Percentiles rank a stretch among this genome's conserved stretches.
Evolutionary conservation across 169 alveolate species (phyloP).

Genomic region (Blepharisma undulans): DNA sequence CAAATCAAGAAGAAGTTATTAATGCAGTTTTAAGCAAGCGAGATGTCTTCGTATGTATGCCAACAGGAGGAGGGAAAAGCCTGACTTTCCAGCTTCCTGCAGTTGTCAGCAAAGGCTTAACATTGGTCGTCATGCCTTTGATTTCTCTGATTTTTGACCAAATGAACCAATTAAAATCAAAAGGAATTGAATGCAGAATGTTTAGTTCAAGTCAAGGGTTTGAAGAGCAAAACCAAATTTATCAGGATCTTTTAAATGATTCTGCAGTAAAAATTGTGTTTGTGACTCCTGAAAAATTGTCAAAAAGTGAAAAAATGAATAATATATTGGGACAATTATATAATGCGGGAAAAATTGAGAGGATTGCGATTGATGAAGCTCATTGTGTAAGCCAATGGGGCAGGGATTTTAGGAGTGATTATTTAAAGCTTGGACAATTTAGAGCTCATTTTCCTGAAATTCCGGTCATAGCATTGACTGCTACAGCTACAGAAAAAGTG

Average conservation of each 20-base stretch:
- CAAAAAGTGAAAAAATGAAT: conserved; percentile 79
- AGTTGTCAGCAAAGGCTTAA: conserved; percentile 84
- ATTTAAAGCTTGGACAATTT: conserved; percentile 87
- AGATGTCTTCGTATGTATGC: conserved; percentile 92
- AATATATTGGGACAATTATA: conserved; percentile 76
- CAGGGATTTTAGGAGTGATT: conserved; percentile 97
- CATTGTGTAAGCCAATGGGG: conserved; percentile 99
- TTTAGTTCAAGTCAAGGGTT: background rate
- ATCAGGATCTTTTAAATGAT: background rate
- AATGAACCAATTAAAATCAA: conserved; percentile 79
- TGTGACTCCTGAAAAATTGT: conserved; percentile 94
- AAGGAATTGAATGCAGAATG: conserved; percentile 74
- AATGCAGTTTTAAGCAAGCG: conserved; percentile 75
- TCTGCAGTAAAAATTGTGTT: conserved; percentile 65
- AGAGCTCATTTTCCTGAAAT: conserved; percentile 90
- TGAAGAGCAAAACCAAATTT: background rate
- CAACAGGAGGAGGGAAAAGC: conserved; percentile 98
- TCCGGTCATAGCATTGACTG: conserved; percentile 96
- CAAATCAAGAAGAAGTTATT: conserved; percentile 80
- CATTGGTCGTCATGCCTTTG: conserved; percentile 95
- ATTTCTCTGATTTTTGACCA: conserved; percentile 95
- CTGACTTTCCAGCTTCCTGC: conserved; percentile 94
- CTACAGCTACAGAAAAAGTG: conserved; percentile 96
- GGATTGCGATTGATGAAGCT: conserved; percentile 99
- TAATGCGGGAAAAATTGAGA: conserved; percentile 75